Conservation (phyloP, 345 rosid genomes). For the Pistacia integerrima region DNA sequence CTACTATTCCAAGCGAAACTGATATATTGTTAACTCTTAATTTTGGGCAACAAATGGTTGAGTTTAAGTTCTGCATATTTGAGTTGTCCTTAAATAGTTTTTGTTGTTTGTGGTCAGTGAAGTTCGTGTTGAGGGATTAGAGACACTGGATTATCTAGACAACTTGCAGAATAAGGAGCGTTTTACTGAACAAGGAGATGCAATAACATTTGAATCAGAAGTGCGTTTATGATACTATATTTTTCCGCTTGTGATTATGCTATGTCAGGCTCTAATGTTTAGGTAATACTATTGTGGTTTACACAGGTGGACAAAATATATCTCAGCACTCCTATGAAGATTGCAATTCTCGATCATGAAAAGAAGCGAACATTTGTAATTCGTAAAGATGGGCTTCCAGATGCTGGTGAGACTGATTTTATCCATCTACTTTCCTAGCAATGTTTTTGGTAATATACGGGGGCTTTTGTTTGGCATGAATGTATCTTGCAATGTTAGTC, state of each 20-base stretch:
- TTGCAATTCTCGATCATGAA: slow-evolving; percentile 92
- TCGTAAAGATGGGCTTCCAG: slow-evolving; percentile 96
- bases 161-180: slow-evolving; percentile 81
- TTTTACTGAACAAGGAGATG: slow-evolving; percentile 94
- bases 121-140: slow-evolving; percentile 95
- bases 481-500: background rate
- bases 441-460: slow-evolving; percentile 4
- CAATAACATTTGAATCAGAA: slow-evolving; percentile 90
- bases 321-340: slow-evolving; percentile 86
- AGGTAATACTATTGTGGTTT: slow-evolving; percentile 18
- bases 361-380: slow-evolving; percentile 92
- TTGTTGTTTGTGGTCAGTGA: slow-evolving; percentile 60
- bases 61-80: background rate
- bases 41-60: background rate
- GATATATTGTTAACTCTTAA: background rate
- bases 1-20: background rate
- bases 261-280: slow-evolving; percentile 3
- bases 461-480: background rate
- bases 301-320: slow-evolving; percentile 74
- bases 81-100: slow-evolving; percentile 6
- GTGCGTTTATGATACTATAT: slow-evolving; percentile 39
- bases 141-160: slow-evolving; percentile 92
- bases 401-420: slow-evolving; percentile 69
- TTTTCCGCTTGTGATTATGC: slow-evolving; percentile 1
- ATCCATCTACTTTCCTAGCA: background rate